phyloP scores from a whole-genome alignment of 768 basidiomycete genomes.

The Boletus vermiculosoides region DNA sequence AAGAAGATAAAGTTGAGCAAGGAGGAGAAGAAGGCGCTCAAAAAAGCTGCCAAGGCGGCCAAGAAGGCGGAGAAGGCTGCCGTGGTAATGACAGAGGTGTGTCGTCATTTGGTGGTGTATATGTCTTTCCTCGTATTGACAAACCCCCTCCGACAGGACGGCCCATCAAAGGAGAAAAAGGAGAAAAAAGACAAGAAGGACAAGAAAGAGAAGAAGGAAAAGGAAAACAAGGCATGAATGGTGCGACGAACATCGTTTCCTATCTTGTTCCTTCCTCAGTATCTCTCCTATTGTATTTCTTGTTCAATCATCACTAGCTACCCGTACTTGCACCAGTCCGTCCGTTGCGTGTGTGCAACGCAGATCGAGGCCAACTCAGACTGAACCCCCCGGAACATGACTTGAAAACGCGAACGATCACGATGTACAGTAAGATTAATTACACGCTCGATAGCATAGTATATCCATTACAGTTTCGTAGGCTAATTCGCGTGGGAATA shows the following conservation, averaged over 20 bases:
- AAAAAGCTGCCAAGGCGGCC: slow-evolving; percentile 71
- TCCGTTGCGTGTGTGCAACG: background rate
- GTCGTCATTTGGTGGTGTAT: slow-evolving; percentile 13
- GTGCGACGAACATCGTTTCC: slow-evolving; percentile 1
- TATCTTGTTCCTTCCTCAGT: background rate
- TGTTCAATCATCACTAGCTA: background rate
- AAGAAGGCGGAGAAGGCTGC: slow-evolving; percentile 45
- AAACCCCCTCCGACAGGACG: slow-evolving; percentile 24
- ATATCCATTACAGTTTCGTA: no score
- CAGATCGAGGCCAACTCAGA: no score
- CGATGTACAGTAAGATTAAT: no score
- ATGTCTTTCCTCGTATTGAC: background rate
- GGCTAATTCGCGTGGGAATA: no score
- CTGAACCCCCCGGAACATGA: no score
- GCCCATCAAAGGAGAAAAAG: slow-evolving; percentile 38
- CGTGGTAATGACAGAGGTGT: slow-evolving; percentile 36
- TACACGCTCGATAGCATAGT: no score
- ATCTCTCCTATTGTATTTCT: background rate
- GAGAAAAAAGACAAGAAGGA: slow-evolving; percentile 39
- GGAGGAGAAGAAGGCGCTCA: slow-evolving; percentile 84
- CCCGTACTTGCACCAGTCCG: background rate
- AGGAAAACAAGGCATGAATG: slow-evolving; percentile 49
- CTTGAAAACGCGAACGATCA: no score
- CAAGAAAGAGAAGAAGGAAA: slow-evolving; percentile 39
- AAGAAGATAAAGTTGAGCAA: slow-evolving; percentile 80